A percentile compares a stretch with the other conserved stretches of the same genome.
Evolutionary conservation across 306 rosid genomes (phyloP).

Genomic region (Phaseolus lunatus): DNA sequence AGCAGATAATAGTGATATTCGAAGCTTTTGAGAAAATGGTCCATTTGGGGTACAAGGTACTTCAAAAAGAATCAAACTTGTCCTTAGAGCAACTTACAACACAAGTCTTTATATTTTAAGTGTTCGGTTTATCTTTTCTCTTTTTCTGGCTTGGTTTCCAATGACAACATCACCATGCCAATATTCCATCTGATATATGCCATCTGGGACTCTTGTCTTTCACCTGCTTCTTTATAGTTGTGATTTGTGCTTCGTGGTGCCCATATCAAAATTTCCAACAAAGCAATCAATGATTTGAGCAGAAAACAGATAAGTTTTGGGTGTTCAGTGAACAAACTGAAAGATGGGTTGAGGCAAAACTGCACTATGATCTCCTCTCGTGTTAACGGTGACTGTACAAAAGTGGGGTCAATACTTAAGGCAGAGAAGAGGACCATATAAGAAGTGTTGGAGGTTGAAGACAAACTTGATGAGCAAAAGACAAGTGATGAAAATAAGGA

Average conservation of each 20-base stretch:
- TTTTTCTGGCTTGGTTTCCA: not conserved
- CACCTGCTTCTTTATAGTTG: not conserved
- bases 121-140: not conserved
- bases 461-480: not conserved
- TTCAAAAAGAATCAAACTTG: not conserved
- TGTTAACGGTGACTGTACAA: not conserved
- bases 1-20: not conserved
- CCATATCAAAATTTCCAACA: conserved; percentile 8
- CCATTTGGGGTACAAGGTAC: conserved; percentile 25
- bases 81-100: not conserved
- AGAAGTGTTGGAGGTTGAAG: not conserved
- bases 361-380: conserved; percentile 5
- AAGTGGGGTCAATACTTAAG: conserved; percentile 19
- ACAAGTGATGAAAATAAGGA: not conserved
- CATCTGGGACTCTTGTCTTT: conserved; percentile 6
- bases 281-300: not conserved
- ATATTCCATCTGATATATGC: conserved; percentile 6
- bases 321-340: not conserved
- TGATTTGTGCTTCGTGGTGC: conserved; percentile 4
- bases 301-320: not conserved
- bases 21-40: not conserved
- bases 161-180: conserved; percentile 11
- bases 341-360: conserved; percentile 28
- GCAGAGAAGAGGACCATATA: not conserved
- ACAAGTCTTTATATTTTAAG: not conserved